Conservation (phyloP, 257 asterid species). For the Ehretia macrophylla region DNA sequence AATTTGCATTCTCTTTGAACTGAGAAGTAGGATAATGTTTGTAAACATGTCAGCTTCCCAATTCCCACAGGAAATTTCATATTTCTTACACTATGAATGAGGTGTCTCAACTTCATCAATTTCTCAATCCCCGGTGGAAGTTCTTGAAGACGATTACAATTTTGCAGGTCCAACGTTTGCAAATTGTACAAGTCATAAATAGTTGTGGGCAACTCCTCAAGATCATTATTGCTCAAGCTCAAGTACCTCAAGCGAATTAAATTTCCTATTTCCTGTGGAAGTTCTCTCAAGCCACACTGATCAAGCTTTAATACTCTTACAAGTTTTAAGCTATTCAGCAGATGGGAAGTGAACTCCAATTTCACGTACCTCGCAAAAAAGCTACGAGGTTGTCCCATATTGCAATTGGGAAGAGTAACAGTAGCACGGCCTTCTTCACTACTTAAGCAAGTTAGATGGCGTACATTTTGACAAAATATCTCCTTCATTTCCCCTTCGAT, state of each 20-base stretch:
- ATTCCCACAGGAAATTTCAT: background rate
- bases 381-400: background rate
- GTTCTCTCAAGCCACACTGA: background rate
- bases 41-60: constrained; percentile 5
- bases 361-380: background rate
- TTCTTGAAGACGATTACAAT: background rate
- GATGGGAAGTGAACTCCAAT: background rate
- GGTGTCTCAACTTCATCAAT: constrained; percentile 8
- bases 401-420: background rate
- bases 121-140: constrained; percentile 11
- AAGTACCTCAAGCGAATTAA: constrained; percentile 13
- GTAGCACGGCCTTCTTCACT: too few species aligned
- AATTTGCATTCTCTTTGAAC: background rate
- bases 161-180: background rate
- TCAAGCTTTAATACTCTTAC: constrained; percentile 1
- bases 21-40: background rate
- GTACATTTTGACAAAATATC: background rate
- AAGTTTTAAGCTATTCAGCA: background rate
- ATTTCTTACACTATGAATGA: background rate
- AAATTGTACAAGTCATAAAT: constrained; percentile 6
- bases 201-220: background rate
- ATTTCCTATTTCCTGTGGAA: background rate
- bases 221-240: background rate
- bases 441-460: background rate
- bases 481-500: background rate